These are phyloP conservation scores for Neolentinus lepideus DNA, from an alignment of 1,284 basidiomycete genomes.

Conservation along the genomic window DNA sequence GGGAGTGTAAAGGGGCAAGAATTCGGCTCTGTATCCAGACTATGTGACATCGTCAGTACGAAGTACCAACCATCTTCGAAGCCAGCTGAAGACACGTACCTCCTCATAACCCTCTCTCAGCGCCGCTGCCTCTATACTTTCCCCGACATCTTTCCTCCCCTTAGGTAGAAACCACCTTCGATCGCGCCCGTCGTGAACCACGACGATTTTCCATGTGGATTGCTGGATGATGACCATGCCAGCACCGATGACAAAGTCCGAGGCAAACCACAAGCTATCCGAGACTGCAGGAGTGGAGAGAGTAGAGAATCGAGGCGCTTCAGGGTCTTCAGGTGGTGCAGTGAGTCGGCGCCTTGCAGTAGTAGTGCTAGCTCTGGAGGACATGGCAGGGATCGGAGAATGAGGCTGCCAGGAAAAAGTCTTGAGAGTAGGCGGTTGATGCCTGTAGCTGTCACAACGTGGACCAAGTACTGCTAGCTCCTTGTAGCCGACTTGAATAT, in stretches of 20 bases:
- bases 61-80: too few relatives aligned
- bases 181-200: conserved; percentile 32
- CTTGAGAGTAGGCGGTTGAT: too few relatives aligned
- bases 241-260: conserved; percentile 48
- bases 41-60: conserved; percentile 19
- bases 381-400: too few relatives aligned
- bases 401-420: too few relatives aligned
- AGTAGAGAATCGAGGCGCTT: conserved; percentile 9
- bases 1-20: conserved; percentile 35
- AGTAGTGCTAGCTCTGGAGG: too few relatives aligned
- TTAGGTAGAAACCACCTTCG: conserved; percentile 49
- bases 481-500: too few relatives aligned
- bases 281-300: conserved; percentile 24
- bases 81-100: too few relatives aligned
- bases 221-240: conserved; percentile 57
- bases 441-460: too few relatives aligned
- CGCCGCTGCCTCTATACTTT: conserved; percentile 48
- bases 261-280: conserved; percentile 34
- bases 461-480: too few relatives aligned
- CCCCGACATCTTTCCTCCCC: conserved; percentile 57
- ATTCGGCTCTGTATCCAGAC: conserved; percentile 46
- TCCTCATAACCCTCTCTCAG: conserved; percentile 61
- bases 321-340: not conserved
- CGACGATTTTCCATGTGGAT: conserved; percentile 27
- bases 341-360: not conserved